phyloP scores from a whole-genome alignment of 768 basidiomycete genomes.

The Mycena floridula region DNA sequence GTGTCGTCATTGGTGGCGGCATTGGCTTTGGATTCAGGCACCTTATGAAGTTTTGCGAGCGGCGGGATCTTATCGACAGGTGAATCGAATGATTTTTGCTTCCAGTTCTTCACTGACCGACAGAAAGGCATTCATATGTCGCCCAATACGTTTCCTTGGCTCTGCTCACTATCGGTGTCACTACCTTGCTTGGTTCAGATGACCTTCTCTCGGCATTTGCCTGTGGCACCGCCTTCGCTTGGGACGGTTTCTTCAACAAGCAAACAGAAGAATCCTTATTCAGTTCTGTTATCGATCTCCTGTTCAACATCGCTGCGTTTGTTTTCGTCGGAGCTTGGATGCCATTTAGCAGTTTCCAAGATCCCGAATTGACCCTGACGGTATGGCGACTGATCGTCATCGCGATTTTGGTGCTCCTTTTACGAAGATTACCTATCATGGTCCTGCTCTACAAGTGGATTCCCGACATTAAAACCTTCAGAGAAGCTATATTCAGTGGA shows the following conservation, averaged over 20 bases:
- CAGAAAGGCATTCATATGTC: conserved; percentile 89
- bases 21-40: conserved; percentile 79
- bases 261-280: conserved; percentile 95
- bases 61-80: conserved; percentile 82
- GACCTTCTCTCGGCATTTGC: conserved; percentile 93
- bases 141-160: conserved; percentile 87
- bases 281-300: conserved; percentile 90
- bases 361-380: conserved; percentile 58
- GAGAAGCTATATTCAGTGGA: conserved; percentile 91
- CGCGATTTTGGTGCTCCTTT: conserved; percentile 72
- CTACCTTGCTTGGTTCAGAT: conserved; percentile 82
- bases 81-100: no score
- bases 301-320: conserved; percentile 95
- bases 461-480: conserved; percentile 90
- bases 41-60: conserved; percentile 90
- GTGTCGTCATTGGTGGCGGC: conserved; percentile 64
- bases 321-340: conserved; percentile 97
- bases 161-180: conserved; percentile 78
- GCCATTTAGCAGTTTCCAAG: conserved; percentile 79
- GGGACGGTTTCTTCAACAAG: conserved; percentile 91
- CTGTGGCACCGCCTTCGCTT: conserved; percentile 94
- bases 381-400: conserved; percentile 85
- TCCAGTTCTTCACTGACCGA: no score
- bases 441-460: conserved; percentile 86
- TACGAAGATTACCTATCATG: conserved; percentile 82